These are phyloP conservation scores for Stygiomarasmius scandens DNA, from an alignment of 1,284 basidiomycete genomes.

Conservation along the genomic window DNA sequence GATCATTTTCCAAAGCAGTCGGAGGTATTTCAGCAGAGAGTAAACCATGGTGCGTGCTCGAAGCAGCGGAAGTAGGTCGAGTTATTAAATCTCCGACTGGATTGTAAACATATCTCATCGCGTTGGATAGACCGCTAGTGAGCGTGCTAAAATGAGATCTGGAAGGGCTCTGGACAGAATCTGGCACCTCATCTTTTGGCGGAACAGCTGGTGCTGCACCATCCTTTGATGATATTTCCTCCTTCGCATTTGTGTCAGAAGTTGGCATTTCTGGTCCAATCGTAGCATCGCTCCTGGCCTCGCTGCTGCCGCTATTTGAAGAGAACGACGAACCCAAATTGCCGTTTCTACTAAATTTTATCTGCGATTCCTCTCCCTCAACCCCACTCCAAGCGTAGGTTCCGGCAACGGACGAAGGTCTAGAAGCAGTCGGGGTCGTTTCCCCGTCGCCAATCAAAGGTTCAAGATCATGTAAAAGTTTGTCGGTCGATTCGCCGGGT, in stretches of 20 bases:
- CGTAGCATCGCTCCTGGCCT: constrained; percentile 37
- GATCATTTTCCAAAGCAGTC: background rate
- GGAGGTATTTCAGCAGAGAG: constrained; percentile 44
- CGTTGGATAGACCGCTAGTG: constrained; percentile 54
- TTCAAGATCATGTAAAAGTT: constrained; percentile 54
- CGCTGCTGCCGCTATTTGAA: constrained; percentile 20
- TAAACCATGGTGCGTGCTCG: constrained; percentile 49
- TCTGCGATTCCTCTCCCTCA: constrained; percentile 32
- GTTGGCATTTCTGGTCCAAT: constrained; percentile 30
- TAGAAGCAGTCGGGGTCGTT: background rate
- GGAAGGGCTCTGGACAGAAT: constrained; percentile 13
- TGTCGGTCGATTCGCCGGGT: constrained; percentile 40
- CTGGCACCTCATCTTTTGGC: constrained; percentile 13
- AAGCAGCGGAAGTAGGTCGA: constrained; percentile 32
- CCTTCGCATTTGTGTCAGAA: background rate
- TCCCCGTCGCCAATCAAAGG: constrained; percentile 13
- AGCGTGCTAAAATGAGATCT: constrained; percentile 48
- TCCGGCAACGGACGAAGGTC: constrained; percentile 23
- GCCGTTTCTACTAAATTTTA: constrained; percentile 40
- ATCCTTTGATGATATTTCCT: background rate
- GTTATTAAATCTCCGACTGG: constrained; percentile 34
- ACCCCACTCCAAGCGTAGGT: constrained; percentile 22
- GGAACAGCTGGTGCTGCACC: constrained; percentile 18
- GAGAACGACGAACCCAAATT: constrained; percentile 41
- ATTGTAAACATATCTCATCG: constrained; percentile 56